Base-by-base conservation (phyloP, 169 alveolate species). In the Plasmodium reichenowi region DNA sequence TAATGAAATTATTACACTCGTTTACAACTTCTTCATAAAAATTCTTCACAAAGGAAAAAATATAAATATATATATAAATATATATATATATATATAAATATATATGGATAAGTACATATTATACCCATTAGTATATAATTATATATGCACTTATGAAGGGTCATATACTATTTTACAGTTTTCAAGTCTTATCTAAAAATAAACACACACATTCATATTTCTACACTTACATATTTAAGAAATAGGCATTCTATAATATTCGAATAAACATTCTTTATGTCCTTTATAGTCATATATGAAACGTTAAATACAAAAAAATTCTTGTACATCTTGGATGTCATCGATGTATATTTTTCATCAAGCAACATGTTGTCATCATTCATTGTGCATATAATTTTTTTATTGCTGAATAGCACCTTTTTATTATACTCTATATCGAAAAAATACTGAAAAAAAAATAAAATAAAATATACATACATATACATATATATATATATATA, bases 1-100 rank as follows among this genome's bases (percentile, higher is more conserved):
- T 43, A 2, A 78, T 66, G 58, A 78, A 64, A 22, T 45, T 66
- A 22, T 66, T 50, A 76, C 89, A 78, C 26, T 78, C 89, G 68
- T 38, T 78, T 13, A 78, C 32, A 56, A 78, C 67, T 13, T 78
- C 89, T 50, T 78, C 89, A 68, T 76, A 78, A 45, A 78, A 63
- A 56, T 78, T 66, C 89, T 78, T 68, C 9, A 12, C 8, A 24
- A 60, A 17, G 29, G 26, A 15, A 6, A n/a, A 24, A n/a, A 60
- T 20, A 22, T 17, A 15, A 5, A 60, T 5, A 60, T 17, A 22
- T 24, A 60, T 60, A 17, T 1, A 20, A 24, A 0, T 60, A 3
- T 15, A 60, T 60, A 5, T 60, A 60, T 60, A 60, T 5, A 60
- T 60, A 20, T 15, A 6, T 60, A 8, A 15, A 2, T 13, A 59